phyloP scores from a whole-genome alignment of 805 yeast species.

The Kluyveromyces aestuarii region DNA sequence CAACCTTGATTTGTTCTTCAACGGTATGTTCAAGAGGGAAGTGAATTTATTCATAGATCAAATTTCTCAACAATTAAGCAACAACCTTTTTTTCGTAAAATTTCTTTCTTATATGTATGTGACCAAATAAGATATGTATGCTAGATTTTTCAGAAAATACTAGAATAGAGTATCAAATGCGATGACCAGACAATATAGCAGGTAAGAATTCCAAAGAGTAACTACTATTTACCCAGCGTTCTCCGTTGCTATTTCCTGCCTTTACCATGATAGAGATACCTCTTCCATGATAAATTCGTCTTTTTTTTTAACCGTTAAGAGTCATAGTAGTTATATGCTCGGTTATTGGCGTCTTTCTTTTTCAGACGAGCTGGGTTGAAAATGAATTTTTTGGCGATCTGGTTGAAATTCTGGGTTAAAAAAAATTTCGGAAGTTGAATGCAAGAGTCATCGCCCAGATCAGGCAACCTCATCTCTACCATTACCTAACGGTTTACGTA shows the following conservation, averaged over 20 bases:
- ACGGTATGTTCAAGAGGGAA: neutral
- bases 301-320: neutral
- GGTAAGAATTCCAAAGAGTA: neutral
- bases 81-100: neutral
- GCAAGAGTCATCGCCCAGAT: neutral
- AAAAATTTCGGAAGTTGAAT: neutral
- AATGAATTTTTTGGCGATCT: neutral
- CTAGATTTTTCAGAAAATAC: neutral
- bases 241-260: neutral
- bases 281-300: neutral
- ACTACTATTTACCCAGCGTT: neutral
- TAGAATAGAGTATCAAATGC: neutral
- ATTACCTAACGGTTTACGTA: no score
- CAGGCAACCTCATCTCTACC: no score
- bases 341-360: neutral
- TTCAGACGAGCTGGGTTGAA: neutral
- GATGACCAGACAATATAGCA: neutral
- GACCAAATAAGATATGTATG: neutral
- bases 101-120: neutral
- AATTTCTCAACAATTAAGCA: neutral
- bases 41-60: neutral
- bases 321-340: neutral
- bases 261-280: neutral
- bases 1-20: neutral
- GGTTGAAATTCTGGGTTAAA: neutral